Conservation (phyloP, 2,329 filamentous ascomycete genomes). For the Exophiala dermatitidis region DNA sequence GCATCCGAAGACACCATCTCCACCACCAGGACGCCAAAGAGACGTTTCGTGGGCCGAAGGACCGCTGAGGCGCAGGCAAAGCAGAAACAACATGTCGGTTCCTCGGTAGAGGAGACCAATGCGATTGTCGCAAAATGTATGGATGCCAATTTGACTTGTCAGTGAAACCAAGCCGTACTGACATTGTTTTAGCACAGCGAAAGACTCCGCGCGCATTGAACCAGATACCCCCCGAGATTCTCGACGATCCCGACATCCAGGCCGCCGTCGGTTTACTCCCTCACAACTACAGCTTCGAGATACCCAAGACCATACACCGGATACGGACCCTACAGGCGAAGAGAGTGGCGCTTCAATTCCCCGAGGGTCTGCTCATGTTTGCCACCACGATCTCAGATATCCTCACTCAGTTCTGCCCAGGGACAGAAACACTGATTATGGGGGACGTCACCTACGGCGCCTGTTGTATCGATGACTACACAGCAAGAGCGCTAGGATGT, state of each 20-base stretch:
- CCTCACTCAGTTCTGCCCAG: constrained; percentile 85
- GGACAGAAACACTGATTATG: constrained; percentile 92
- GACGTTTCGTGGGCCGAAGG: constrained; percentile 80
- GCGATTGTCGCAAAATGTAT: constrained; percentile 36
- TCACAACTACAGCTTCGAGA: constrained; percentile 96
- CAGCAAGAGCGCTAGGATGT: constrained; percentile 84
- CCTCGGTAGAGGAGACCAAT: constrained; percentile 60
- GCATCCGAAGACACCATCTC: constrained; percentile 4
- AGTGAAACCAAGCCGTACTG: neutral
- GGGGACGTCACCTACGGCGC: constrained; percentile 97
- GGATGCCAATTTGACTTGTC: neutral
- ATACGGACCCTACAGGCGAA: constrained; percentile 73
- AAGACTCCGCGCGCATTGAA: constrained; percentile 76
- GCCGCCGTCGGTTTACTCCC: constrained; percentile 81
- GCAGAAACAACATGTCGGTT: constrained; percentile 57
- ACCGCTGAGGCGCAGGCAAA: constrained; percentile 52
- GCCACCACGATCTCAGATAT: constrained; percentile 98
- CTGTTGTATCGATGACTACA: constrained; percentile 98
- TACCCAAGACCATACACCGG: constrained; percentile 94
- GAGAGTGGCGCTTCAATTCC: constrained; percentile 90
- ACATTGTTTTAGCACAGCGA: constrained; percentile 50
- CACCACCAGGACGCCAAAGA: constrained; percentile 61
- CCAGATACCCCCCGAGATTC: constrained; percentile 79
- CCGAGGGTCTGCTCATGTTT: constrained; percentile 88
- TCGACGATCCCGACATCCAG: constrained; percentile 77